Evolutionary conservation across 202 grass and related monocot genomes (phyloP).

Genomic region (Alloteropsis angusta): DNA sequence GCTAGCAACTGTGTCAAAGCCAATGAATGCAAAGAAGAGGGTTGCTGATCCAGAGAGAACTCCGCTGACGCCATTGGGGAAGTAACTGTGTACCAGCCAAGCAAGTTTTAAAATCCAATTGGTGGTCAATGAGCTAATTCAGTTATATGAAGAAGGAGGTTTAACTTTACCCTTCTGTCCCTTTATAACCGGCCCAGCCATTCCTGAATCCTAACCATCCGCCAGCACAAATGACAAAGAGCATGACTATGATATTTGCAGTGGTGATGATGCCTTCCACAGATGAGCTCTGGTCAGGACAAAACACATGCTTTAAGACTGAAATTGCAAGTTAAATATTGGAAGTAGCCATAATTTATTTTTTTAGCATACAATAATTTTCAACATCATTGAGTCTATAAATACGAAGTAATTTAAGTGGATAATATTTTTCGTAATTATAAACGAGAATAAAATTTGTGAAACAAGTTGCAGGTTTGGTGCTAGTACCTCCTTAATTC

Average conservation of each 20-base stretch:
- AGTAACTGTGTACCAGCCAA: constrained; percentile 40
- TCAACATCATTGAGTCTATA: neutral
- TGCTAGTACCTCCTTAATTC: constrained; percentile 73
- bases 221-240: constrained; percentile 59
- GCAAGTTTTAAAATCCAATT: constrained; percentile 17
- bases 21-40: constrained; percentile 72
- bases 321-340: neutral
- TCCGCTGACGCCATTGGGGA: constrained; percentile 59
- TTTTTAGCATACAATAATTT: neutral
- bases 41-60: constrained; percentile 70
- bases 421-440: neutral
- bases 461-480: neutral
- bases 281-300: constrained; percentile 49
- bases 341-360: neutral
- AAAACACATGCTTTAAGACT: constrained; percentile 16
- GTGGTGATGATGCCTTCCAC: constrained; percentile 62
- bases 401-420: neutral
- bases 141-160: constrained; percentile 6
- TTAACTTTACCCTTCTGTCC: constrained; percentile 40
- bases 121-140: neutral
- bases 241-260: constrained; percentile 62
- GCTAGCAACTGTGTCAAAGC: constrained; percentile 59
- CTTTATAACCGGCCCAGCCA: constrained; percentile 57
- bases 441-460: neutral
- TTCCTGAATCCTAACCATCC: constrained; percentile 64